A percentile compares a stretch with the other conserved stretches of the same genome.
These are phyloP conservation scores for Sarocladium brachiariae DNA, from an alignment of 2,329 filamentous ascomycete species.

Conservation along the genomic window DNA sequence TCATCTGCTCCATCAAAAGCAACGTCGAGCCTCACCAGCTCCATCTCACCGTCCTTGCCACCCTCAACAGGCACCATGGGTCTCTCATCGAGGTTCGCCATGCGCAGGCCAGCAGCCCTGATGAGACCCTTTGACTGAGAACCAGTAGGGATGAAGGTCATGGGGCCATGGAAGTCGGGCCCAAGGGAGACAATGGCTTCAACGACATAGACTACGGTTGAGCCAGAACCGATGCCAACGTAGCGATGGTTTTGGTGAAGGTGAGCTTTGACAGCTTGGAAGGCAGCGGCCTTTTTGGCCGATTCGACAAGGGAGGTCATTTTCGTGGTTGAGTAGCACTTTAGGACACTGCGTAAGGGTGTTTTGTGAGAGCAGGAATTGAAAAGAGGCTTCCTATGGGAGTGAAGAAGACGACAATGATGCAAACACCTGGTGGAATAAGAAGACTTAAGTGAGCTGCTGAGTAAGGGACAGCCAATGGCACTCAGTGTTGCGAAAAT, in stretches of 20 bases:
- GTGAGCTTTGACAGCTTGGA: conserved; percentile 66
- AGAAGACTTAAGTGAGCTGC: too few species aligned
- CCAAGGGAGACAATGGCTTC: conserved; percentile 66
- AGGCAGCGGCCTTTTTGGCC: conserved; percentile 70
- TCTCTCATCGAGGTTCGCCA: conserved; percentile 71
- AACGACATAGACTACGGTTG: conserved; percentile 78
- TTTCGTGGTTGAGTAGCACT: not conserved
- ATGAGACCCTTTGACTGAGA: conserved; percentile 88
- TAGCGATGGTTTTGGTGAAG: conserved; percentile 56
- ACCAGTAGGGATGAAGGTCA: conserved; percentile 88
- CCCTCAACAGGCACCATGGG: conserved; percentile 31
- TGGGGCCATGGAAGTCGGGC: conserved; percentile 46
- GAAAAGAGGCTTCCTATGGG: not conserved
- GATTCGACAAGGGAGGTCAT: conserved; percentile 49
- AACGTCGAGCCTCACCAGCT: conserved; percentile 62
- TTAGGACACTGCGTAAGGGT: conserved; percentile 13
- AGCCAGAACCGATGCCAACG: conserved; percentile 75
- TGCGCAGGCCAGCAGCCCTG: conserved; percentile 65
- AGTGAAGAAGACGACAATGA: not conserved
- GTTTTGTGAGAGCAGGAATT: not conserved
- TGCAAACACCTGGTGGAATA: too few species aligned
- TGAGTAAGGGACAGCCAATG: not conserved
- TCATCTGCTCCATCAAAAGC: conserved; percentile 97
- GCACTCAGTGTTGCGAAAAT: not conserved
- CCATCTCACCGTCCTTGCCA: conserved; percentile 9